Percentiles rank a stretch among this genome's conserved stretches.
Evolutionary conservation across 2,329 filamentous ascomycete species (phyloP).

Genomic region (Rhinocladiella similis): DNA sequence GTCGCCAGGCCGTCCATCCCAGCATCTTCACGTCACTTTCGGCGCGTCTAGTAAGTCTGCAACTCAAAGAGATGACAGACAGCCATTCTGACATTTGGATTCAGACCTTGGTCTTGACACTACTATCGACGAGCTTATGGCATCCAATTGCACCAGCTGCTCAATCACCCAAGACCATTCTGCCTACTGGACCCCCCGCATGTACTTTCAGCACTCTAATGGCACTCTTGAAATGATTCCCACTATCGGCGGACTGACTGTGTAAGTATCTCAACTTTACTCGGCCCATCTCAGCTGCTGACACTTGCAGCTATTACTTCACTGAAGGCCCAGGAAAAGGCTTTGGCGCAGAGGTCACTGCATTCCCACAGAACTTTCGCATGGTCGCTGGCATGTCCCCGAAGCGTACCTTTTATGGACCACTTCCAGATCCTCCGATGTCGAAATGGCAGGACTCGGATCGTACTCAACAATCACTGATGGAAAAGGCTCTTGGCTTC

Average conservation of each 20-base stretch:
- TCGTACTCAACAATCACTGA: constrained; percentile 68
- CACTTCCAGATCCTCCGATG: constrained; percentile 67
- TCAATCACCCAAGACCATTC: constrained; percentile 78
- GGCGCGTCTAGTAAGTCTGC: constrained; percentile 69
- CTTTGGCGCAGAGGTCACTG: constrained; percentile 33
- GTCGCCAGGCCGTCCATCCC: constrained; percentile 57
- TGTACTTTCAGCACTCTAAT: constrained; percentile 75
- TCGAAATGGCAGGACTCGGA: constrained; percentile 67
- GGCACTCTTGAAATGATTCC: constrained; percentile 67
- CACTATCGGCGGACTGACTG: constrained; percentile 80
- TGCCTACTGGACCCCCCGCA: constrained; percentile 78
- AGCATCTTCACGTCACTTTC: constrained; percentile 73
- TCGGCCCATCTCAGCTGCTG: neutral
- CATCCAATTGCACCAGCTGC: constrained; percentile 75
- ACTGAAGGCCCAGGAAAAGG: constrained; percentile 44
- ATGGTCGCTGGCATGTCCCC: constrained; percentile 77
- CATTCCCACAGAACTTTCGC: constrained; percentile 74
- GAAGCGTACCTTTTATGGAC: constrained; percentile 68
- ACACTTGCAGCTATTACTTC: constrained; percentile 72
- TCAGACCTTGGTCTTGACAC: constrained; percentile 66
- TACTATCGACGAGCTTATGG: constrained; percentile 56
- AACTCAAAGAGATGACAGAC: neutral
- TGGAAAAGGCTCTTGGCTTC: constrained; percentile 84
- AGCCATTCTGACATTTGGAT: constrained; percentile 1
- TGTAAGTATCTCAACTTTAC: constrained; percentile 56